Conservation (phyloP, 2,329 filamentous ascomycete species). For the Ceratocystis variospora region DNA sequence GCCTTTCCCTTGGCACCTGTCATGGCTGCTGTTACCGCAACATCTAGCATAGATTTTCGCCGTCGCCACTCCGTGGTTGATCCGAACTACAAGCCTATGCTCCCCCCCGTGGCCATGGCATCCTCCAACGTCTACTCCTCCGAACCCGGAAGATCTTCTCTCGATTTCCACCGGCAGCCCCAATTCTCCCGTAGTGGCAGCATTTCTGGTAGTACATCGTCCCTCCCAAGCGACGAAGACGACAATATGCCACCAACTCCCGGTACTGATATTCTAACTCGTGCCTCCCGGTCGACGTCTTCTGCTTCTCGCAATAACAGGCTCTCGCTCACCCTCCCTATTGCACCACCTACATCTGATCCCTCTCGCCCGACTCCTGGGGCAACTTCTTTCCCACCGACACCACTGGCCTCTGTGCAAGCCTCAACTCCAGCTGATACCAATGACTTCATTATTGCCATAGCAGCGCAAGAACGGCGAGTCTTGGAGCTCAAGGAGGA, state of each 20-base stretch:
- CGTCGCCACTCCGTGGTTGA: conserved; percentile 17
- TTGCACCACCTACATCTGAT: conserved; percentile 39
- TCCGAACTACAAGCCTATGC: conserved; percentile 8
- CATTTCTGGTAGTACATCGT: conserved; percentile 18
- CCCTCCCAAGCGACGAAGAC: conserved; percentile 20
- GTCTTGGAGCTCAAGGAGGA: conserved; percentile 89
- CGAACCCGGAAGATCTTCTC: conserved; percentile 11
- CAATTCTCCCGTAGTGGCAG: conserved; percentile 17
- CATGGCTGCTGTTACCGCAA: conserved; percentile 15
- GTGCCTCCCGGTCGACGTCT: conserved; percentile 40
- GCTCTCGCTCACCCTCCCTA: conserved; percentile 48
- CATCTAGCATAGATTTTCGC: conserved; percentile 14
- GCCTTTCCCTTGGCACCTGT: conserved; percentile 12
- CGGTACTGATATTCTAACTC: conserved; percentile 30
- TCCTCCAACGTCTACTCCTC: conserved; percentile 17
- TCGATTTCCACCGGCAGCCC: conserved; percentile 13
- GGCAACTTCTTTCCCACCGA: conserved; percentile 25
- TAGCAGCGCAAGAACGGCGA: conserved; percentile 80
- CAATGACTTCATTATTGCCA: conserved; percentile 66
- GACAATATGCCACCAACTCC: conserved; percentile 29
- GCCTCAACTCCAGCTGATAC: conserved; percentile 35
- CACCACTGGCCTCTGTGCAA: conserved; percentile 34
- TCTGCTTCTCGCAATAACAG: conserved; percentile 42
- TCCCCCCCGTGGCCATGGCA: conserved; percentile 19
- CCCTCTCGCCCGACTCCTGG: conserved; percentile 38